Conservation (phyloP, 345 rosid genomes). For the Mangifera indica region DNA sequence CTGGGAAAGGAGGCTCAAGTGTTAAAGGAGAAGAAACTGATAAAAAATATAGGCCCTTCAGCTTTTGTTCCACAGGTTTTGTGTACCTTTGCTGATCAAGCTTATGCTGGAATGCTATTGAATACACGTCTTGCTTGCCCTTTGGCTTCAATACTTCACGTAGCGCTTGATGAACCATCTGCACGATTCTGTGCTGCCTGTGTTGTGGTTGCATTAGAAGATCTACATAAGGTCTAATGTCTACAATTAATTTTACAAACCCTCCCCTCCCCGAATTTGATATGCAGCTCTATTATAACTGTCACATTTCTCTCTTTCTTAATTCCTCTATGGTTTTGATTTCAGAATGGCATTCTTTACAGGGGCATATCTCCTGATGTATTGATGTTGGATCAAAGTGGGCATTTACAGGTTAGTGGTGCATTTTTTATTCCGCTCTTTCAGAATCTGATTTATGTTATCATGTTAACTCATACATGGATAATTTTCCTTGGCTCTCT, state of each 20-base stretch:
- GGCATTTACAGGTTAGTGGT: constrained; percentile 69
- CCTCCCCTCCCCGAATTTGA: not conserved
- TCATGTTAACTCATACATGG: not conserved
- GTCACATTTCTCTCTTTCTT: constrained; percentile 4
- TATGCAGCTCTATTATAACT: not conserved
- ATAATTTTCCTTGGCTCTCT: not conserved
- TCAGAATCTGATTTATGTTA: not conserved
- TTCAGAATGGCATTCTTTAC: constrained; percentile 72
- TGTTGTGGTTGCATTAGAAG: constrained; percentile 67
- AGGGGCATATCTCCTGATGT: constrained; percentile 86
- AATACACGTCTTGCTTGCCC: constrained; percentile 77
- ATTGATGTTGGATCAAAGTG: constrained; percentile 82
- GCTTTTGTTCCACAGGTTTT: constrained; percentile 70
- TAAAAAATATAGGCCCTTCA: constrained; percentile 58
- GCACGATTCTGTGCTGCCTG: constrained; percentile 79
- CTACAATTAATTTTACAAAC: constrained; percentile 14
- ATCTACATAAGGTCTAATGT: constrained; percentile 64
- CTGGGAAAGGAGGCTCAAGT: constrained; percentile 89
- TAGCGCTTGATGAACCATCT: constrained; percentile 69
- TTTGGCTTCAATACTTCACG: constrained; percentile 69
- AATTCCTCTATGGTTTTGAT: constrained; percentile 24
- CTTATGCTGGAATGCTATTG: constrained; percentile 66
- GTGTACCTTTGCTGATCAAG: constrained; percentile 63
- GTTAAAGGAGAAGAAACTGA: constrained; percentile 71
- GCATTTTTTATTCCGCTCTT: not conserved